These are phyloP conservation scores for Hyphodiscus sp. DNA, from an alignment of 2,329 filamentous ascomycete genomes.

Conservation along the genomic window DNA sequence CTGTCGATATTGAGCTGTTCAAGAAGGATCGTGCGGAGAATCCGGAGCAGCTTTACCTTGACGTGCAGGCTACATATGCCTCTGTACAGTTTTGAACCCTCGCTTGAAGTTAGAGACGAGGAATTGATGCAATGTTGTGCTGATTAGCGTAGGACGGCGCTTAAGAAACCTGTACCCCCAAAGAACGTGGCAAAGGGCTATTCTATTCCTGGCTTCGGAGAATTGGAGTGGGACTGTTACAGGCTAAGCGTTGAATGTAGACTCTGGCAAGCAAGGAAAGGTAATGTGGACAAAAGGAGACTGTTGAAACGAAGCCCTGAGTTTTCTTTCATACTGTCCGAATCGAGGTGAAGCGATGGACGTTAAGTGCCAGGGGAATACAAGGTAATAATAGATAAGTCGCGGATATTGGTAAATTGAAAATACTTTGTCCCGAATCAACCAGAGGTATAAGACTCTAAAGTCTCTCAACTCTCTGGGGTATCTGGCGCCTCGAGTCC, in stretches of 20 bases:
- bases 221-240: slow-evolving; percentile 38
- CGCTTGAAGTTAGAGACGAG: not conserved
- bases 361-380: not conserved
- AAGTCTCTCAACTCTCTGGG: no score
- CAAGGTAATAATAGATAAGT: not conserved
- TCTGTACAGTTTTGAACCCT: not conserved
- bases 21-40: slow-evolving; percentile 34
- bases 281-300: slow-evolving; percentile 32
- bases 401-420: no score
- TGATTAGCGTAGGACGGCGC: slow-evolving; percentile 23
- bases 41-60: slow-evolving; percentile 34
- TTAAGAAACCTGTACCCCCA: slow-evolving; percentile 33
- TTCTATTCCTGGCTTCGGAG: slow-evolving; percentile 41
- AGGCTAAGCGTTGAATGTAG: slow-evolving; percentile 39
- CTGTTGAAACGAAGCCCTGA: not conserved
- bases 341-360: not conserved
- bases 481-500: no score
- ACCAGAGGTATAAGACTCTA: no score
- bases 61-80: slow-evolving; percentile 37
- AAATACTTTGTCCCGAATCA: no score
- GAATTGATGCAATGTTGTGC: not conserved
- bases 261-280: slow-evolving; percentile 40
- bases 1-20: slow-evolving; percentile 39
- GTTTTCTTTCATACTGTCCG: not conserved
- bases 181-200: slow-evolving; percentile 37